Base-by-base conservation (phyloP, 2,329 filamentous ascomycete species). In the Aotearoamyces nothofagi region DNA sequence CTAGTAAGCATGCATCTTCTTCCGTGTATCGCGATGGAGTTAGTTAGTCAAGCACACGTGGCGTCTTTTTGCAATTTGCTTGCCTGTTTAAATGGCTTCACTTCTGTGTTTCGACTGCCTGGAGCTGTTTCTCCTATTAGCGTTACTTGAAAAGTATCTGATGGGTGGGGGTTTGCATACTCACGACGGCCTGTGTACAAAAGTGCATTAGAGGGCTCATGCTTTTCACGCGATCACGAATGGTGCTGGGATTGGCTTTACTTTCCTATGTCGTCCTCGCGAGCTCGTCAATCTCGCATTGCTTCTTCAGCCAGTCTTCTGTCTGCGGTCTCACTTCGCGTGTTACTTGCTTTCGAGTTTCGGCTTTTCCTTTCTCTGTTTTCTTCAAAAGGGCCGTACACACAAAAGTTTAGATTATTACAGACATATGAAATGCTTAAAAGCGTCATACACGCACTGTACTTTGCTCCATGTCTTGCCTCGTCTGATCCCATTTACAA, bases 111-210 rank as follows among this genome's bases (percentile, higher is more conserved):
- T 49, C 45, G 43, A 47, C 41, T 41, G 41, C 44, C 47, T 49
- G 46, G 48, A 49, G 40, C 42, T 43, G 35, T 47, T 47, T 46
- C 42, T 50, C 44, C 42, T 47, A 40, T 49, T 50, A 51, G 48
- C 48, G 47, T 51, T 51, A 48, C 43, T 47, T 45, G 23, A 49
- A 47, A 49, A 49, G 44, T 47, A 47, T 42, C 44, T 42, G 47
- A 46, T 47, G 44, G 46, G 48, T 43, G 45, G 47, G 10, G 40
- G 41, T 49, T 39, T 50, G 45, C 40, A 41, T 47, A 46, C 47
- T 45, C 39, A 49, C 40, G 46, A 48, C 47, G 12, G 46, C 43
- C 39, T 42, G 45, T 50, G 47, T 50, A 50, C 44, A 49, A 51
- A 49, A 47, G 45, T 50, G 46, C 47, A 49, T 44, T 48, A 49